These are phyloP conservation scores for Corylus avellana DNA, from an alignment of 306 rosid genomes.

Conservation along the genomic window DNA sequence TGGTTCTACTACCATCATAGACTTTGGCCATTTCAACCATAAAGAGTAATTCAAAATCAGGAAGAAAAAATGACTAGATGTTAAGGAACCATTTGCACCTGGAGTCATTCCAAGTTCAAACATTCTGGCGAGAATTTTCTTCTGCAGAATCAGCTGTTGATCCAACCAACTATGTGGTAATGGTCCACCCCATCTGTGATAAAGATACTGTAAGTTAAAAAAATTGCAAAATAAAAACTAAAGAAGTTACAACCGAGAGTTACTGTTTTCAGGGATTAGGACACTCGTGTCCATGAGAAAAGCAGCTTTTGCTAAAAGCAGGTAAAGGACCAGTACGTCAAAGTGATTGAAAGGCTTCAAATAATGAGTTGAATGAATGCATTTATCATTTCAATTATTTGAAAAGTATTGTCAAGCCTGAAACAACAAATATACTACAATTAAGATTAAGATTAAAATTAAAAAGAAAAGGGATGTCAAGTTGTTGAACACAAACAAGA, in stretches of 20 bases:
- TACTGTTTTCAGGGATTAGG: constrained; percentile 2
- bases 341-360: constrained; percentile 18
- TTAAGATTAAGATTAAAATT: not conserved
- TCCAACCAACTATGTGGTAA: constrained; percentile 89
- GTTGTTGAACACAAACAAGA: not conserved
- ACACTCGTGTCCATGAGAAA: constrained; percentile 5
- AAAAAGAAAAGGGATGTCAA: not conserved
- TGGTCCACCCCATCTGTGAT: constrained; percentile 91
- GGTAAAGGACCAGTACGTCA: constrained; percentile 6
- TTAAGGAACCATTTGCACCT: constrained; percentile 45
- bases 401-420: constrained; percentile 13
- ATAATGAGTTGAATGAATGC: constrained; percentile 16
- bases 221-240: not conserved
- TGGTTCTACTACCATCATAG: not conserved
- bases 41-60: constrained; percentile 1
- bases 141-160: constrained; percentile 76
- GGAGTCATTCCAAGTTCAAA: constrained; percentile 94
- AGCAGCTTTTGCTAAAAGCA: constrained; percentile 18
- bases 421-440: constrained; percentile 13
- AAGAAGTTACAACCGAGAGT: constrained; percentile 11
- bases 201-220: not conserved
- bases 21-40: constrained; percentile 11
- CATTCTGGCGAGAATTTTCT: constrained; percentile 74
- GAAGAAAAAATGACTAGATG: not conserved
- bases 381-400: constrained; percentile 13